Evolutionary conservation across 345 rosid species (phyloP).

Genomic region (Linum tenue): DNA sequence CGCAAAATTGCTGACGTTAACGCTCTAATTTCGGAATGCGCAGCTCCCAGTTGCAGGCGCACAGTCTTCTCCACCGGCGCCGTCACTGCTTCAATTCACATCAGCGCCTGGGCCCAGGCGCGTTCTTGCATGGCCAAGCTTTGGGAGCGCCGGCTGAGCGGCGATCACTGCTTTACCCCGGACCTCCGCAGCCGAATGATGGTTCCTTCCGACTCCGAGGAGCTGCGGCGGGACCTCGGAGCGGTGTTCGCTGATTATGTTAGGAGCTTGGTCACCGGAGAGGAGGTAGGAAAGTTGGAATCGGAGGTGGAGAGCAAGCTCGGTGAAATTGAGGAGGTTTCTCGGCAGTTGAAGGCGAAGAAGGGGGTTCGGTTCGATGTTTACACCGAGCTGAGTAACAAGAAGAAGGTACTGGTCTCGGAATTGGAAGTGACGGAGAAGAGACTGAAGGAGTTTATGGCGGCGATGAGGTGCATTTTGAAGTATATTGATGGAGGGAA

Average conservation of each 20-base stretch:
- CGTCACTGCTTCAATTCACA: slow-evolving; percentile 28
- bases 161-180: slow-evolving; percentile 22
- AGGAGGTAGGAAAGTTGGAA: slow-evolving; percentile 29
- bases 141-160: slow-evolving; percentile 40
- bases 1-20: neutral
- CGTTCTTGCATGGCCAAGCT: slow-evolving; percentile 28
- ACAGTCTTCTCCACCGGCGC: slow-evolving; percentile 8
- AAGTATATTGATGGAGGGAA: slow-evolving; percentile 28
- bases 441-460: slow-evolving; percentile 47
- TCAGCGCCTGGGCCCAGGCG: slow-evolving; percentile 36
- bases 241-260: slow-evolving; percentile 14
- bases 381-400: slow-evolving; percentile 14
- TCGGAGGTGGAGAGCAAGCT: slow-evolving; percentile 17
- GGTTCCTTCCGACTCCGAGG: slow-evolving; percentile 27
- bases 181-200: slow-evolving; percentile 24
- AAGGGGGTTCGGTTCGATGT: neutral
- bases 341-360: slow-evolving; percentile 1
- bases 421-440: slow-evolving; percentile 33
- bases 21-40: neutral
- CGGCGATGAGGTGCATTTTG: slow-evolving; percentile 42
- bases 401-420: slow-evolving; percentile 20
- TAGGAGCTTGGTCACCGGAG: slow-evolving; percentile 34
- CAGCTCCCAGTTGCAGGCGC: neutral
- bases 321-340: slow-evolving; percentile 21
- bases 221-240: slow-evolving; percentile 6